Percentiles rank a stretch among this genome's conserved stretches.
These are phyloP conservation scores for Vitis rotundifolia DNA, from an alignment of 164 flowering plant species.

Conservation along the genomic window DNA sequence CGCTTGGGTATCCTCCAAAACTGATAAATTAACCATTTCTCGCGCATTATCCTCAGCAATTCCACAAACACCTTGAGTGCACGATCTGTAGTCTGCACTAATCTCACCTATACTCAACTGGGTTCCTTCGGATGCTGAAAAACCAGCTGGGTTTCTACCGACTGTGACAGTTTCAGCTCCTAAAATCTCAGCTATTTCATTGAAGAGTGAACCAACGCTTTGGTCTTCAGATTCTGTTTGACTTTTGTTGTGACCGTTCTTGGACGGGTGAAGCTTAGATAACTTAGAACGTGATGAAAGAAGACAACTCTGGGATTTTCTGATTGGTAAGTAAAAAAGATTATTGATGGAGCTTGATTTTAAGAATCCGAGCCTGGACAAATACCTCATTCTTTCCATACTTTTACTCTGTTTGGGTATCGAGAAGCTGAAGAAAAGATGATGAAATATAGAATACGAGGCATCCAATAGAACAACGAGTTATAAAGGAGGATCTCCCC, in stretches of 20 bases:
- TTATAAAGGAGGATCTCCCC: no score
- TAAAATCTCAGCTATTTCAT: slow-evolving; percentile 54
- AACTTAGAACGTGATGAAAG: slow-evolving; percentile 11
- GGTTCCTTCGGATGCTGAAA: slow-evolving; percentile 19
- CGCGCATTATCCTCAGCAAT: slow-evolving; percentile 28
- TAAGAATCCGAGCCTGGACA: slow-evolving; percentile 15
- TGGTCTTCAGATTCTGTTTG: slow-evolving; percentile 15
- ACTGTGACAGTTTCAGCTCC: slow-evolving; percentile 33
- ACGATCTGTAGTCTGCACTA: not conserved
- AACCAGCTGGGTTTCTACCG: slow-evolving; percentile 21
- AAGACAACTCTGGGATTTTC: not conserved
- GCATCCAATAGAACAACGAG: no score
- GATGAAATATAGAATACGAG: no score
- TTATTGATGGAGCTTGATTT: slow-evolving; percentile 3
- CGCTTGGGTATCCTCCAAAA: slow-evolving; percentile 18
- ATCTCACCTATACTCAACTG: not conserved
- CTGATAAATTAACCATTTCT: slow-evolving; percentile 8
- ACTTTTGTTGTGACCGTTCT: slow-evolving; percentile 5
- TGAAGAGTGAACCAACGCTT: slow-evolving; percentile 32
- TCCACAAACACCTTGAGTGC: slow-evolving; percentile 53
- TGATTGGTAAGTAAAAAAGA: not conserved
- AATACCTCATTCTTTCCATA: slow-evolving; percentile 15
- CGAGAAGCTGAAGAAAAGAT: no score
- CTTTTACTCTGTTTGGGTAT: no score
- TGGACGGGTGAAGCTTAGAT: slow-evolving; percentile 4